Evolutionary conservation across 2,329 filamentous ascomycete genomes (phyloP).

Genomic region (Trichoderma sp.): DNA sequence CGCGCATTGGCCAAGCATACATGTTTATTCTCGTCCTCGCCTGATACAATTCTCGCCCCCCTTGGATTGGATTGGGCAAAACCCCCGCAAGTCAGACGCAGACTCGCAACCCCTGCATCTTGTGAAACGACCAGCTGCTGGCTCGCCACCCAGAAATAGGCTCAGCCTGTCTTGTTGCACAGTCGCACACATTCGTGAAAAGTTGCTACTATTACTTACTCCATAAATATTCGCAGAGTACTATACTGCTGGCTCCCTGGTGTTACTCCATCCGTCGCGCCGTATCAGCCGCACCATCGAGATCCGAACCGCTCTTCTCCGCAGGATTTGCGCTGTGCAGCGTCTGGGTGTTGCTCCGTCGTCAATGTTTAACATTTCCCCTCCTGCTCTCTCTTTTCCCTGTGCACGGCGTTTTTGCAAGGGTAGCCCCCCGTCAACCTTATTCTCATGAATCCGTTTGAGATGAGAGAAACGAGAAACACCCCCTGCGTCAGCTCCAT

Average conservation of each 20-base stretch:
- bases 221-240: neutral
- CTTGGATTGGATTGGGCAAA: neutral
- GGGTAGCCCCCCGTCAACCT: slow-evolving; percentile 21
- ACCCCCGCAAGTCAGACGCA: neutral
- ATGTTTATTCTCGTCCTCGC: neutral
- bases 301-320: neutral
- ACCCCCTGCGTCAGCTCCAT: neutral
- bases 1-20: neutral
- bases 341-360: neutral
- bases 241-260: neutral
- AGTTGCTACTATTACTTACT: neutral
- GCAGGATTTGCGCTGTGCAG: neutral
- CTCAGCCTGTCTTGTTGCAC: neutral
- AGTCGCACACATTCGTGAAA: neutral
- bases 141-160: neutral
- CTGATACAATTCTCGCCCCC: slow-evolving; percentile 1
- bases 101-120: slow-evolving; percentile 1
- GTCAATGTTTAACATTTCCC: neutral
- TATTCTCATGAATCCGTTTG: slow-evolving; percentile 20
- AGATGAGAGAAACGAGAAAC: slow-evolving; percentile 12
- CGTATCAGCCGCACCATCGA: slow-evolving; percentile 3
- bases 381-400: neutral
- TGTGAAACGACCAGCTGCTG: slow-evolving; percentile 19
- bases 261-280: neutral
- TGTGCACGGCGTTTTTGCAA: neutral